Base-by-base conservation (phyloP, 495 filamentous ascomycete species). In the Aspergillus campestris region DNA sequence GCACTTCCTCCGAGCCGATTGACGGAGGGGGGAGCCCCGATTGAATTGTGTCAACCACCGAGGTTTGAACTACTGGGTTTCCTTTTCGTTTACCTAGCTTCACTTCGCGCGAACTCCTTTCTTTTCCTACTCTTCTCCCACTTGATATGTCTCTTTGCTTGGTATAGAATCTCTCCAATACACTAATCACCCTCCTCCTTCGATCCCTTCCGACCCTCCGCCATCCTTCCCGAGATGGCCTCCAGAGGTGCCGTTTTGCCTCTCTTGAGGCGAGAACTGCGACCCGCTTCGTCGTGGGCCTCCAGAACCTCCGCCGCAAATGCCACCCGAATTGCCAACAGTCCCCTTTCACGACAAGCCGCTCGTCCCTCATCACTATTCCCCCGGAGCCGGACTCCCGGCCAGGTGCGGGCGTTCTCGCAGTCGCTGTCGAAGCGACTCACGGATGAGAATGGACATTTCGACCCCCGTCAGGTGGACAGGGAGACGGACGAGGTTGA, bases 401-500 rank as follows among this genome's bases (percentile, higher is more conserved):
- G 31, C 24, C 67, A 70, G 46, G 62, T 47, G 33, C 71, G 63
- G 42, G 58, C 60, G 9, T 76, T 76, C 64, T 79, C 78, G 34
- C 66, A 73, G 40, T 71, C 73, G 46, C 52, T 69, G 35, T 59
- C 53, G 42, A 60, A 66, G 44, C 52, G 60, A 44, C 61, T 79
- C 38, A 77, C 80, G 31, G 67, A 78, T 33, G 65, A 71, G 29
- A 72, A 85, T 46, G 82, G 83, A 8, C 55, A 71, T 37, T 88
- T 90, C 49, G 86, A 94, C 59, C 84, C 84, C 7, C 71, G 71
- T 31, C 71, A 77, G 48, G 65, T 86, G 42, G 88, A 95, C 38
- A 80, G 92, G 45, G 92, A 97, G 66, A 85, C 77, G 42, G 92
- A 97, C 53, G 67, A 94, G 61, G 92, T 97, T 14, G 92, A 97